Base-by-base conservation (phyloP, 2,329 filamentous ascomycete genomes). In the Tolypocladium tundrense region DNA sequence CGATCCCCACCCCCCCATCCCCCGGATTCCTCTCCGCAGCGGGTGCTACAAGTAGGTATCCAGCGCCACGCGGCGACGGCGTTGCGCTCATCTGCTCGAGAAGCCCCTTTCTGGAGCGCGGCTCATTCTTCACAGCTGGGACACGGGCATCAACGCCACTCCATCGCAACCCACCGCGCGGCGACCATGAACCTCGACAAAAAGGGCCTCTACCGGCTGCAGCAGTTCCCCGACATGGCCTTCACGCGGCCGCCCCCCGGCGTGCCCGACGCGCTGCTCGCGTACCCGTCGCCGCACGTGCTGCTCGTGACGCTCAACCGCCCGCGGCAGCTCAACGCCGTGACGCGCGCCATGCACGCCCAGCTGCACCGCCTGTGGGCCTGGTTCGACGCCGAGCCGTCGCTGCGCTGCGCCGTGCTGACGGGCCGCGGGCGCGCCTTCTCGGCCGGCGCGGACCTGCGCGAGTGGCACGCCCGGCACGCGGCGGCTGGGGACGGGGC, bases 391-490 rank as follows among this genome's bases (percentile, higher is more conserved):
- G 67, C 66, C n/a, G 80, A 88, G 68, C 80, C 84, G 1, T 70
- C 70, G 1, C 77, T 88, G 53, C 80, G 81, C 52, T 84, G 82
- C 66, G 85, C 82, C 52, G 77, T 89, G 2, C 67, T 89, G 52
- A 88, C 85, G 0, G 86, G 86, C 24, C 72, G 74, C 0, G 85
- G 84, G 0, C 75, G 83, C 11, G 84, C 85, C 0, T 89, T 89
- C 65, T 88, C 84, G 68, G 84, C 85, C 0, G 86, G 86, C 19
- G 84, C 84, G 40, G 86, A 88, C 66, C 76, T 89, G 21, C 84
- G 84, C 68, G 85, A 88, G 71, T 87, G 84, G 83, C 68, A 73
- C 58, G 69, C 70, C 10, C 71, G 75, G 58, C 78, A 80, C 61
- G 65, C 66, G 37, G 59, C 62, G 84, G 83, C n/a, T n/a, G n/a